phyloP scores from a whole-genome alignment of 495 filamentous ascomycete species.

The Aspergillus asperescens region DNA sequence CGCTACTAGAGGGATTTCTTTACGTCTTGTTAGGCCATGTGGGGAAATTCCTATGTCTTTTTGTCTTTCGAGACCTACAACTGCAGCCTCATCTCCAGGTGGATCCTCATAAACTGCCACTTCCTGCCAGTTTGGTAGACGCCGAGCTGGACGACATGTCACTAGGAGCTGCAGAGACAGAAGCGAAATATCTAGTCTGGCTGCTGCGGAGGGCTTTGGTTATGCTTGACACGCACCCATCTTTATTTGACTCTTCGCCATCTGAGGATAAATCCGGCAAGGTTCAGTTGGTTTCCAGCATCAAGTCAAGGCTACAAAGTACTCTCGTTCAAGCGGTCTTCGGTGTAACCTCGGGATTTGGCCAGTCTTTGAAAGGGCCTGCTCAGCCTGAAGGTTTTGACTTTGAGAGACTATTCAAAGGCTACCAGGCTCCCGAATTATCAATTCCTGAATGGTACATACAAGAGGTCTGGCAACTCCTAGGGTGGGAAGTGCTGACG shows the following conservation, averaged over 20 bases:
- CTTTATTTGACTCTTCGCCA: not conserved
- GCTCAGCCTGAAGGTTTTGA: constrained; percentile 20
- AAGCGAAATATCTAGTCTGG: constrained; percentile 34
- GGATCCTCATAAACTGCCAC: constrained; percentile 19
- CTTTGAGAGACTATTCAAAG: not conserved
- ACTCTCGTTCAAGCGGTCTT: constrained; percentile 41
- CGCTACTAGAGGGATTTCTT: constrained; percentile 37
- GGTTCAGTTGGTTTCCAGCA: constrained; percentile 17
- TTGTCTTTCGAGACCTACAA: constrained; percentile 31
- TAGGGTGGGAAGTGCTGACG: constrained; percentile 45
- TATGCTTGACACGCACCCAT: constrained; percentile 16
- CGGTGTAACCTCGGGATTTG: constrained; percentile 24
- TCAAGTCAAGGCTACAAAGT: constrained; percentile 33
- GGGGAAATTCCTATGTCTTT: constrained; percentile 36
- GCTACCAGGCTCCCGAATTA: constrained; percentile 6
- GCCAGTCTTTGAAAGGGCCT: constrained; percentile 21
- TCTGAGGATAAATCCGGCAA: not conserved
- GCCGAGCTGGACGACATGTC: constrained; percentile 20
- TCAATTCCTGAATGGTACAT: constrained; percentile 41
- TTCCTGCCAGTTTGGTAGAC: constrained; percentile 28
- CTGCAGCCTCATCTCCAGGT: constrained; percentile 20
- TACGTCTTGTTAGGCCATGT: constrained; percentile 32
- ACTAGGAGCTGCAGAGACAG: constrained; percentile 20
- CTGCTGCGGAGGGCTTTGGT: constrained; percentile 34
- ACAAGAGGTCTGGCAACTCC: constrained; percentile 43